Evolutionary conservation across 2,329 filamentous ascomycete species (phyloP), one percentile per base, ranked within the genome.

Genomic region (Xylariaceae sp.): DNA sequence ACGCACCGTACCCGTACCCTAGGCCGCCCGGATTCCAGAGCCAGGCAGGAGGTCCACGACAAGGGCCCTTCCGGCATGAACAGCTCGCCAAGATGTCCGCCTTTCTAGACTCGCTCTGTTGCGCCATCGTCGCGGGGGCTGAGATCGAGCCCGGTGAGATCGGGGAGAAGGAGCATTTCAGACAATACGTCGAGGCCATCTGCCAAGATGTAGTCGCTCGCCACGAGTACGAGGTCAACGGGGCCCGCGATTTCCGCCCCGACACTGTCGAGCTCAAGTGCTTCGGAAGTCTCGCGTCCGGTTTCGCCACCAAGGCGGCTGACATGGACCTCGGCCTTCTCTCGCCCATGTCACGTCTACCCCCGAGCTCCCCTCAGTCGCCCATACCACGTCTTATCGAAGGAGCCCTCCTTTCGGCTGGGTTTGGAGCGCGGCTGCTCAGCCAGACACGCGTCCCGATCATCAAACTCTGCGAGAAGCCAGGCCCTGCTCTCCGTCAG

Each of bases 281-380:
- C 53, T 94, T 92, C 56, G 88, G 88, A 4, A 94, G 88, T 57
- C 69, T 94, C 32, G 76, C 78, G 14, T 89, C 88, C 9, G 88
- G 88, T 0, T 94, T 94, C 62, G 89, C 86, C 3, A 88, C 85
- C 9, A 85, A 85, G 52, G 78, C 80, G n/a, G 90, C 88, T 1
- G 88, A 95, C 54, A 88, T 95, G 83, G 89, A 96, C 60, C 74
- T 95, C 19, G 85, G 83, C 7, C 73, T 94, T 23, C 67, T 92
- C 4, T 83, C 85, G 1, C 76, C 76, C 3, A 63, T 71, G 34
- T 82, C 83, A 2, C 56, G 61, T 14, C 64, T 72, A 31, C 67
- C 73, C 36, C 69, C 73, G 3, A 71, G 78, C 44, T 67, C 68
- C 11, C 58, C 70, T 12, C 71, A 72, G 21, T 81, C 78, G 4